Percentiles rank a stretch among this genome's conserved stretches.
Evolutionary conservation across 768 basidiomycete species (phyloP).

Genomic region (Hydnomerulius pinastri): DNA sequence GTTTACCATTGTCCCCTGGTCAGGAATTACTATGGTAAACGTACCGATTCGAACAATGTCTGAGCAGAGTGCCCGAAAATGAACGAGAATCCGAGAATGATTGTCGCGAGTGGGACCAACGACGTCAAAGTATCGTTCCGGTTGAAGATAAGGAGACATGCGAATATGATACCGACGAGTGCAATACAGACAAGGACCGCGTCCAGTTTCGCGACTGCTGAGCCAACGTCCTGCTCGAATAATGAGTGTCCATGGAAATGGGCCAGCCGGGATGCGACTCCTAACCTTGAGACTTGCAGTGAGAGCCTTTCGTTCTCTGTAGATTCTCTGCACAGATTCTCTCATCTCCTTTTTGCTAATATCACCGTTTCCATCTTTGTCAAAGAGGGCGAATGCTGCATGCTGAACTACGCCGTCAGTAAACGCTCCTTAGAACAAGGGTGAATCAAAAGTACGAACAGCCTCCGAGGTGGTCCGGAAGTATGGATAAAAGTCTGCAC

Average conservation of each 20-base stretch:
- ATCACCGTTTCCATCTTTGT: slow-evolving; percentile 84
- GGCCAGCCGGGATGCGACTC: background rate
- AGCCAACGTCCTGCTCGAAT: slow-evolving; percentile 60
- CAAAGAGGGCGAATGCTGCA: slow-evolving; percentile 69
- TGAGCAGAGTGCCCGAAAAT: slow-evolving; percentile 84
- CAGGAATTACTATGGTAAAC: slow-evolving; percentile 19
- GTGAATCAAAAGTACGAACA: slow-evolving; percentile 34
- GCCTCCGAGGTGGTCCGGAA: slow-evolving; percentile 74
- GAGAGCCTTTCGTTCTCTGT: slow-evolving; percentile 73
- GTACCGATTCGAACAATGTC: slow-evolving; percentile 74
- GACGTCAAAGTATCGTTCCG: slow-evolving; percentile 64
- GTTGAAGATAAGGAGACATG: slow-evolving; percentile 77
- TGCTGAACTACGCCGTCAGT: slow-evolving; percentile 42
- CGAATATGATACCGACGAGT: slow-evolving; percentile 61
- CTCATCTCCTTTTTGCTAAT: slow-evolving; percentile 80
- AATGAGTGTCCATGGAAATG: slow-evolving; percentile 1
- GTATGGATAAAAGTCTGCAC: slow-evolving; percentile 74
- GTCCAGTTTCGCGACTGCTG: slow-evolving; percentile 76
- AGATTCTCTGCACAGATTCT: slow-evolving; percentile 79
- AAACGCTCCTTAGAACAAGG: background rate
- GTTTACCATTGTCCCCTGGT: slow-evolving; percentile 1
- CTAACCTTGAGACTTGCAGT: slow-evolving; percentile 68
- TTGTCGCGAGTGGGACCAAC: slow-evolving; percentile 76
- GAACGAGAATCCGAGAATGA: slow-evolving; percentile 83
- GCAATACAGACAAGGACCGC: slow-evolving; percentile 66